Conservation (phyloP, 768 basidiomycete species). For the Jaapia argillacea region DNA sequence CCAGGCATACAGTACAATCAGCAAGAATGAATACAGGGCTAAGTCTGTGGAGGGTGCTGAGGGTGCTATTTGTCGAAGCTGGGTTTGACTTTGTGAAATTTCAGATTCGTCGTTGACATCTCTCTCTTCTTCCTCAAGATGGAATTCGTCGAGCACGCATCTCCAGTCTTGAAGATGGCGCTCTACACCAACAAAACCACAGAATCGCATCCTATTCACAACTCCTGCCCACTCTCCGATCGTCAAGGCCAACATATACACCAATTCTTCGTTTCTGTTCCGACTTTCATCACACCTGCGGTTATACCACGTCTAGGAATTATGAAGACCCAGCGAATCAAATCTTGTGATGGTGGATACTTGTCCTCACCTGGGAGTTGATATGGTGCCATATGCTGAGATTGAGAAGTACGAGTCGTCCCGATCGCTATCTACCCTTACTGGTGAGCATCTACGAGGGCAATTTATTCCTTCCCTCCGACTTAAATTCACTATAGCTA, state of each 20-base stretch:
- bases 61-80: too few relatives aligned
- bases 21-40: too few relatives aligned
- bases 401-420: constrained; percentile 58
- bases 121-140: too few relatives aligned
- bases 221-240: constrained; percentile 47
- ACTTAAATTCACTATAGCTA: constrained; percentile 32
- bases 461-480: neutral
- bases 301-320: too few relatives aligned
- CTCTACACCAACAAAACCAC: neutral
- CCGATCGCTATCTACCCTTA: constrained; percentile 66
- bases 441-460: constrained; percentile 27
- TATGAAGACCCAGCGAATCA: constrained; percentile 17
- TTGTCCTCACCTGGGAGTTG: constrained; percentile 76
- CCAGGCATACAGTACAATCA: too few relatives aligned
- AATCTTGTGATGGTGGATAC: constrained; percentile 70
- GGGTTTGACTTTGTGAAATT: too few relatives aligned
- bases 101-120: too few relatives aligned
- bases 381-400: constrained; percentile 71
- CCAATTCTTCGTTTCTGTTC: constrained; percentile 58
- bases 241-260: constrained; percentile 43
- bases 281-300: too few relatives aligned
- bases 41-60: too few relatives aligned
- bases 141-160: too few relatives aligned
- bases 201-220: constrained; percentile 35
- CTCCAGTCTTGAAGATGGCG: too few relatives aligned